Evolutionary conservation across 2,329 filamentous ascomycete species (phyloP).

Genomic region (Mycogone perniciosa): DNA sequence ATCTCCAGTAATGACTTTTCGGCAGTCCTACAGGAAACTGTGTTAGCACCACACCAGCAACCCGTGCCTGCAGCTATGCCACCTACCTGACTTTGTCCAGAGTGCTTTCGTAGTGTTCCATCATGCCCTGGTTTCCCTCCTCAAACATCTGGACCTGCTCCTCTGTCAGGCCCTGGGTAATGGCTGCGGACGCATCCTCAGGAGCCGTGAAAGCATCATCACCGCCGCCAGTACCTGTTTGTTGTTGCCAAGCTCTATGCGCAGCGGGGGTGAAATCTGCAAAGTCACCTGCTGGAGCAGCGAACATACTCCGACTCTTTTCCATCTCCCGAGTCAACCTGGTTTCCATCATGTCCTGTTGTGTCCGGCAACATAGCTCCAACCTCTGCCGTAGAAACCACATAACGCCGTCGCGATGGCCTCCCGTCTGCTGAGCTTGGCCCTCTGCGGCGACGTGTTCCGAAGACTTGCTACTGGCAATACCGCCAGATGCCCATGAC

Average conservation of each 20-base stretch:
- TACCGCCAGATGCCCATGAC: slow-evolving; percentile 58
- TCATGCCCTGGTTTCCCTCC: slow-evolving; percentile 84
- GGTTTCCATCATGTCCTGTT: slow-evolving; percentile 90
- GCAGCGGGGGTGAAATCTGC: slow-evolving; percentile 24
- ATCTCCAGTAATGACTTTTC: slow-evolving; percentile 91
- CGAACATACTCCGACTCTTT: slow-evolving; percentile 75
- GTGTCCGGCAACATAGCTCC: slow-evolving; percentile 68
- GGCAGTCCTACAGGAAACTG: slow-evolving; percentile 54
- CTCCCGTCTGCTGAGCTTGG: slow-evolving; percentile 56
- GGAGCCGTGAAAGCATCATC: background rate
- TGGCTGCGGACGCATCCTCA: slow-evolving; percentile 10
- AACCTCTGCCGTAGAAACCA: slow-evolving; percentile 73
- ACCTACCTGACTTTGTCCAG: slow-evolving; percentile 87
- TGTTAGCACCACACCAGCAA: background rate
- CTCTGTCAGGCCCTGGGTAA: slow-evolving; percentile 56
- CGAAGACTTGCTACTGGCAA: slow-evolving; percentile 41
- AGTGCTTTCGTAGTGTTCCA: slow-evolving; percentile 90
- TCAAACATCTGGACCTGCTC: slow-evolving; percentile 93
- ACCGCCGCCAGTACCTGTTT: background rate
- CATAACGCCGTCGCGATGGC: slow-evolving; percentile 74
- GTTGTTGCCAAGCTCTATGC: slow-evolving; percentile 6
- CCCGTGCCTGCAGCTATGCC: background rate
- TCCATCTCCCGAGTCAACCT: slow-evolving; percentile 78
- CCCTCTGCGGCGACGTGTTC: slow-evolving; percentile 72
- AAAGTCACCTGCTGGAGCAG: slow-evolving; percentile 27